A percentile compares a stretch with the other conserved stretches of the same genome.
Conservation (phyloP, 2,329 filamentous ascomycete species). For the Scedosporium minutisporum region DNA sequence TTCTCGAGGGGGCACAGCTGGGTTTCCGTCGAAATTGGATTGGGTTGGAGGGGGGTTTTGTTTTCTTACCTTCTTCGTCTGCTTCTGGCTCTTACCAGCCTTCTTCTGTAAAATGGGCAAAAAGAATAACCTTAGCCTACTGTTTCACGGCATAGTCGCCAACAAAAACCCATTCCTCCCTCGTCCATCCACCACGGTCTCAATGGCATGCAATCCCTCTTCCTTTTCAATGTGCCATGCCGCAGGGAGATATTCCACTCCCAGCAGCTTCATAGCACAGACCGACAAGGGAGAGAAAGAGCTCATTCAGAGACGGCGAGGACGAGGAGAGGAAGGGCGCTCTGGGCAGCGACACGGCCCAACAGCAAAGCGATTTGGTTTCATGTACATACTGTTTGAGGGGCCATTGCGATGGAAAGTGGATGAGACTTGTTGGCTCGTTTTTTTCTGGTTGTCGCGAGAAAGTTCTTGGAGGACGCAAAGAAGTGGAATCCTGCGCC, state of each 20-base stretch:
- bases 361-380: conserved; percentile 84
- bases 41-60: background rate
- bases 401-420: conserved; percentile 60
- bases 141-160: conserved; percentile 54
- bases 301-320: conserved; percentile 15
- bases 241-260: conserved; percentile 6
- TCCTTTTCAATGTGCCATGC: conserved; percentile 9
- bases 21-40: background rate
- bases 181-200: background rate
- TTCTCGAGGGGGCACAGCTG: background rate
- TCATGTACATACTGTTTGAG: conserved; percentile 70
- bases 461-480: conserved; percentile 31
- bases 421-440: conserved; percentile 21
- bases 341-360: conserved; percentile 37
- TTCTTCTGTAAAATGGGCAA: conserved; percentile 50
- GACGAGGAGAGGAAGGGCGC: conserved; percentile 9
- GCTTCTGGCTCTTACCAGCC: conserved; percentile 58
- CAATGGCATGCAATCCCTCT: conserved; percentile 1
- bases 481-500: conserved; percentile 79
- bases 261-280: background rate
- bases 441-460: conserved; percentile 10
- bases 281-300: background rate
- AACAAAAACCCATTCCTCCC: conserved; percentile 17
- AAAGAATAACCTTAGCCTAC: conserved; percentile 81
- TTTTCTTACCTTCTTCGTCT: conserved; percentile 68